Evolutionary conservation across 345 rosid genomes (phyloP).

Genomic region (Arabidopsis arenosa): DNA sequence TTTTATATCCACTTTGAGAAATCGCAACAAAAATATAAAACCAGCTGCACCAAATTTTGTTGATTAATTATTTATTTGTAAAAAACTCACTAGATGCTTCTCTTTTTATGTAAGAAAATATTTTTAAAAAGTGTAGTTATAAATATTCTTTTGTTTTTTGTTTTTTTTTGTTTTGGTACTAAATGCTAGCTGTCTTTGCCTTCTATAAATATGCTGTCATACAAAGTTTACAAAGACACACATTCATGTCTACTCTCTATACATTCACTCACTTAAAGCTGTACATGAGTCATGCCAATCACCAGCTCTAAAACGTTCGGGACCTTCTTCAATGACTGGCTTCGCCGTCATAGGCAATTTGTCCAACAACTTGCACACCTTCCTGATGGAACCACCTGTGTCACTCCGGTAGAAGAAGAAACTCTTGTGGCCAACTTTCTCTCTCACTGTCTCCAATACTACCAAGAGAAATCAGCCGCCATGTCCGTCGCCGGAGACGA

Average conservation of each 20-base stretch:
- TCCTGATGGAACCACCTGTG: neutral
- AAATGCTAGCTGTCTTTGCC: neutral
- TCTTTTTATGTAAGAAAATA: too few relatives aligned
- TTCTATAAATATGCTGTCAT: neutral
- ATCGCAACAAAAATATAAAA: too few relatives aligned
- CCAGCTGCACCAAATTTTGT: too few relatives aligned
- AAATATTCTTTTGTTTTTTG: too few relatives aligned
- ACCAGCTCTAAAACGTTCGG: neutral
- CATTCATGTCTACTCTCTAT: neutral
- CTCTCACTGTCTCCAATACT: conserved; percentile 13
- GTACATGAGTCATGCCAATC: neutral
- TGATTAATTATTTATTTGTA: too few relatives aligned
- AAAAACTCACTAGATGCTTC: too few relatives aligned
- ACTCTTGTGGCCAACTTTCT: neutral
- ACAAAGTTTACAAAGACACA: neutral
- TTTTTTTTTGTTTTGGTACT: too few relatives aligned
- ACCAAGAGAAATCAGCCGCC: neutral
- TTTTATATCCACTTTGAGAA: too few relatives aligned
- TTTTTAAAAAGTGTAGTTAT: too few relatives aligned
- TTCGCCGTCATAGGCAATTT: neutral
- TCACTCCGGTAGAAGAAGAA: neutral
- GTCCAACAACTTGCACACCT: neutral
- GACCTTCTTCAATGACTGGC: neutral
- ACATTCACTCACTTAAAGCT: too few relatives aligned
- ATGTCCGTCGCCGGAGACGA: neutral